Percentiles rank a stretch among this genome's conserved stretches.
These are phyloP conservation scores for Yarrowia sp. DNA, from an alignment of 805 yeast genomes.

Conservation along the genomic window DNA sequence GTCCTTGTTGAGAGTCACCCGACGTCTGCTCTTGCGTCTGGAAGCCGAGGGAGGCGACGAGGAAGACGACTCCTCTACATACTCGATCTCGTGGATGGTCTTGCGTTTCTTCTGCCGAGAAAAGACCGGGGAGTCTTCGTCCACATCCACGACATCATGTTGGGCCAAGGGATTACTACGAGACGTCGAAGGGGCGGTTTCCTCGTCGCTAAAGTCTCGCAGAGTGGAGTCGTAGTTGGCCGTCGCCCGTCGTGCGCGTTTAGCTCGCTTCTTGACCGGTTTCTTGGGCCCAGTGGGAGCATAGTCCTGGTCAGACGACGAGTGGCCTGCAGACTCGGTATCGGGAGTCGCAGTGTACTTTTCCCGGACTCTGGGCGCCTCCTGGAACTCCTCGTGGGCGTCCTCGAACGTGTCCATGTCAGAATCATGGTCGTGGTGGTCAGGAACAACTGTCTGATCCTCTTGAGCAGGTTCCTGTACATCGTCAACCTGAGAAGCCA, in stretches of 20 bases:
- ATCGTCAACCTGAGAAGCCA: too few relatives aligned
- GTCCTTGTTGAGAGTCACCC: slow-evolving; percentile 22
- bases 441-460: background rate
- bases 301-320: slow-evolving; percentile 10
- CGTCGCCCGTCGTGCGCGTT: background rate
- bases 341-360: slow-evolving; percentile 19
- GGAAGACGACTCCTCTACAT: background rate
- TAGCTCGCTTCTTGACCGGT: background rate
- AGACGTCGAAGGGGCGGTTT: too few relatives aligned
- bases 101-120: background rate
- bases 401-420: slow-evolving; percentile 20
- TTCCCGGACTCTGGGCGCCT: background rate
- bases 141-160: too few relatives aligned
- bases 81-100: background rate
- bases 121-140: too few relatives aligned
- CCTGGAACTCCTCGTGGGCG: slow-evolving; percentile 20
- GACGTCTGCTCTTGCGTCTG: slow-evolving; percentile 2
- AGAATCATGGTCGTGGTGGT: background rate
- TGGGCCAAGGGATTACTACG: too few relatives aligned
- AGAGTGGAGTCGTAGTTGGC: background rate
- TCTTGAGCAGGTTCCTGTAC: too few relatives aligned
- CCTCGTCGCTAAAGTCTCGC: too few relatives aligned
- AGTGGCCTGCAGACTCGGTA: background rate
- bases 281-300: background rate
- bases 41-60: background rate